Conservation (phyloP, 2,329 filamentous ascomycete genomes). For the Raffaelea albimanens region DNA sequence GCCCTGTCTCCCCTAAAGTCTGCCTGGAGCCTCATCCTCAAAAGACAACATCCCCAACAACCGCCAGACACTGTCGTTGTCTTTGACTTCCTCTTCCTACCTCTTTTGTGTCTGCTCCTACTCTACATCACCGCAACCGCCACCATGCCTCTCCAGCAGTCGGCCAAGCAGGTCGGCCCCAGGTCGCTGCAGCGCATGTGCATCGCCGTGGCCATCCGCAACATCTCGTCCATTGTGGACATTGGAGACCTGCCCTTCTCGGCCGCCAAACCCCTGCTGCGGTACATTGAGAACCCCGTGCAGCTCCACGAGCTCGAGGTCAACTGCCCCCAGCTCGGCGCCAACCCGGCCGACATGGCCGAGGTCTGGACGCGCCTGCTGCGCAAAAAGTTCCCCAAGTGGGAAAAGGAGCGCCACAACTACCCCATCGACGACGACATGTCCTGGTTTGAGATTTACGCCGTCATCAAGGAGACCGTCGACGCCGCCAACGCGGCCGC, state of each 20-base stretch:
- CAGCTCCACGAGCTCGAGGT: conserved; percentile 69
- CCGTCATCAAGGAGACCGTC: conserved; percentile 44
- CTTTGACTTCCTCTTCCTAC: too few species aligned
- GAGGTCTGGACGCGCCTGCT: conserved; percentile 78
- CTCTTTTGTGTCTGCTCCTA: too few species aligned
- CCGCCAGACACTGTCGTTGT: too few species aligned
- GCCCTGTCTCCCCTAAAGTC: too few species aligned
- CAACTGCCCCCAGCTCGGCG: conserved; percentile 66
- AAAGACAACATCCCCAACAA: too few species aligned
- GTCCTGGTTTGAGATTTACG: conserved; percentile 73
- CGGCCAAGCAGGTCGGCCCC: conserved; percentile 11
- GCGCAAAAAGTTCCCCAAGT: conserved; percentile 62
- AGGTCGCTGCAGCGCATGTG: conserved; percentile 41
- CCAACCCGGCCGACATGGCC: conserved; percentile 53
- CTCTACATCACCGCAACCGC: too few species aligned
- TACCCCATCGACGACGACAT: conserved; percentile 55
- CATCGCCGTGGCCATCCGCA: conserved; percentile 40
- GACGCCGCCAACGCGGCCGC: conserved; percentile 48
- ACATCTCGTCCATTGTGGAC: conserved; percentile 51
- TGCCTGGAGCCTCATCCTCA: too few species aligned
- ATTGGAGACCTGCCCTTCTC: conserved; percentile 63
- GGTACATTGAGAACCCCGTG: conserved; percentile 59
- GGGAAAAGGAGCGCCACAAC: conserved; percentile 51
- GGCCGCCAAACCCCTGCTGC: conserved; percentile 57
- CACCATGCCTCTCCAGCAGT: too few species aligned